A percentile compares a stretch with the other conserved stretches of the same genome.
phyloP scores from a whole-genome alignment of 1,284 basidiomycete species.

The Microstroma glucosiphilum region DNA sequence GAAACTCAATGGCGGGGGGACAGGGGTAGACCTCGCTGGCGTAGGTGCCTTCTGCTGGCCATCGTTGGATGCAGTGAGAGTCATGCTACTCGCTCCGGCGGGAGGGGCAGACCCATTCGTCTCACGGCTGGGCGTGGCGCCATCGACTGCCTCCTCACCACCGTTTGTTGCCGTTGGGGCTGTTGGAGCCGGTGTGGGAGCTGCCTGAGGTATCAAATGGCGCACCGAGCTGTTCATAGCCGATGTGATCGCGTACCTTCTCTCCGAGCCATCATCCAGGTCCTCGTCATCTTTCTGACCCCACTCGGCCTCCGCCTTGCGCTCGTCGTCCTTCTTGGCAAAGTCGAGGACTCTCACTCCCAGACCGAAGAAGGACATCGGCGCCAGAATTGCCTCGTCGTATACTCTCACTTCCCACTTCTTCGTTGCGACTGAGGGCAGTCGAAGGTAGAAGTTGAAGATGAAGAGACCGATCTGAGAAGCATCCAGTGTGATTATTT shows the following conservation, averaged over 20 bases:
- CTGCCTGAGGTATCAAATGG: constrained; percentile 25
- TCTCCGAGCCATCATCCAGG: constrained; percentile 9
- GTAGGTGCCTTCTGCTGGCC: constrained; percentile 10
- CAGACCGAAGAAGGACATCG: constrained; percentile 78
- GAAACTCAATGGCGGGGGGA: background rate
- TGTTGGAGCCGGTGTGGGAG: constrained; percentile 2
- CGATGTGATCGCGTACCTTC: constrained; percentile 30
- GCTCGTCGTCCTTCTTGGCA: constrained; percentile 59
- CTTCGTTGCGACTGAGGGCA: constrained; percentile 67
- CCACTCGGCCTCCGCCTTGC: background rate
- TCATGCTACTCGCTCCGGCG: background rate
- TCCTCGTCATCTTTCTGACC: constrained; percentile 15
- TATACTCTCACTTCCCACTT: constrained; percentile 88
- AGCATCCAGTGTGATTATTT: constrained; percentile 44
- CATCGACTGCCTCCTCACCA: background rate
- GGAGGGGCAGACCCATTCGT: background rate
- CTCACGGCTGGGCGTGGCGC: constrained; percentile 4
- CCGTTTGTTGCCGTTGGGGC: background rate
- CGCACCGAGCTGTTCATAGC: constrained; percentile 38
- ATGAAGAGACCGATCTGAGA: constrained; percentile 45
- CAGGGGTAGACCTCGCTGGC: constrained; percentile 5
- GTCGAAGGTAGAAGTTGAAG: constrained; percentile 70
- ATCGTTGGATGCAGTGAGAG: background rate
- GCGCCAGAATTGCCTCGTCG: constrained; percentile 90
- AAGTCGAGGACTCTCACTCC: constrained; percentile 79